These are phyloP conservation scores for Trichomonas tenax DNA, from an alignment of 208 protist genomes.

Conservation along the genomic window DNA sequence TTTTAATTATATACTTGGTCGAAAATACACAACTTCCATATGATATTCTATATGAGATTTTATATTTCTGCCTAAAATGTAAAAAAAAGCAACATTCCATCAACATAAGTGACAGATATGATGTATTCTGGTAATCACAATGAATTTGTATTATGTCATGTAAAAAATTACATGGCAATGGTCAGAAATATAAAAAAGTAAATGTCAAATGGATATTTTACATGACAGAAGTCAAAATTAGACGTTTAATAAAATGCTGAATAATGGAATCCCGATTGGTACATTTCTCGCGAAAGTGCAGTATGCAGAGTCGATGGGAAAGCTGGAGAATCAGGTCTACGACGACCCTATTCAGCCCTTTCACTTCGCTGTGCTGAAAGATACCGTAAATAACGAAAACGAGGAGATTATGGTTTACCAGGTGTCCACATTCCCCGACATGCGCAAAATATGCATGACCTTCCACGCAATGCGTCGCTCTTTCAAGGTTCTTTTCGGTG, in stretches of 20 bases:
- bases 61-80: too few species aligned
- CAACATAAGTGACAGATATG: too few species aligned
- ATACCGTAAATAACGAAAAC: background rate
- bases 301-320: background rate
- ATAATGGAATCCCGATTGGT: slow-evolving; percentile 7
- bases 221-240: too few species aligned
- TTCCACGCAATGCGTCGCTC: background rate
- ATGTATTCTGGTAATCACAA: too few species aligned
- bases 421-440: background rate
- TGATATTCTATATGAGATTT: too few species aligned
- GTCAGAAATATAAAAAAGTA: too few species aligned
- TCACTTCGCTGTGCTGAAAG: slow-evolving; percentile 2
- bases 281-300: background rate
- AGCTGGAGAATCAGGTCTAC: background rate
- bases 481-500: background rate
- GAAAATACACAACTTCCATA: too few species aligned
- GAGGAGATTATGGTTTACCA: background rate
- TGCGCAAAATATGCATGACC: background rate
- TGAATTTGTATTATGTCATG: too few species aligned
- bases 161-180: too few species aligned
- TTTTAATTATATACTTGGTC: too few species aligned
- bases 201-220: too few species aligned
- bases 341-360: background rate
- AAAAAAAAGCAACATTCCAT: too few species aligned
- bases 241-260: background rate